Conservation (phyloP, 768 basidiomycete genomes). For the Guyanaporus albipodus region DNA sequence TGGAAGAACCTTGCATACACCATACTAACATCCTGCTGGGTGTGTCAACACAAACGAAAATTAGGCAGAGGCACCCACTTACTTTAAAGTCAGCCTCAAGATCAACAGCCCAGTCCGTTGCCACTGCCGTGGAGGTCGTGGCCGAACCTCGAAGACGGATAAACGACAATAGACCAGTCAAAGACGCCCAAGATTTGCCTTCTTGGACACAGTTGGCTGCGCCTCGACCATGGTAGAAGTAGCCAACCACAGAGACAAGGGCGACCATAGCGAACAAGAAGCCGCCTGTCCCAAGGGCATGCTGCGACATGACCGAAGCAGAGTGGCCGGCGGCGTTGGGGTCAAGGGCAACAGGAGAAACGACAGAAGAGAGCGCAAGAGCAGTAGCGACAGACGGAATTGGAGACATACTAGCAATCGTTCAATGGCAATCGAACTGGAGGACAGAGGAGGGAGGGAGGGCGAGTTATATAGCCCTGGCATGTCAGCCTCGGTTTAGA, state of each 20-base stretch:
- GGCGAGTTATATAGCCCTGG: slow-evolving; percentile 2
- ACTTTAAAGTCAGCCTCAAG: slow-evolving; percentile 14
- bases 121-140: not conserved
- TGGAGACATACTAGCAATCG: no score
- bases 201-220: not conserved
- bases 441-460: not conserved
- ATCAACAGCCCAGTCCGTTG: not conserved
- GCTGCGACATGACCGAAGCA: not conserved
- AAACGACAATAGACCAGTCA: slow-evolving; percentile 5
- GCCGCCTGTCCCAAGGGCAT: slow-evolving; percentile 12
- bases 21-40: slow-evolving; percentile 16
- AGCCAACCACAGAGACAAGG: slow-evolving; percentile 12
- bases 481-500: slow-evolving; percentile 2
- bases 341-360: slow-evolving; percentile 2
- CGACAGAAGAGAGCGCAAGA: not conserved
- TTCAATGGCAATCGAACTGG: not conserved
- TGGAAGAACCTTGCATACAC: slow-evolving; percentile 22
- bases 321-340: not conserved
- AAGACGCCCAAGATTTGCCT: slow-evolving; percentile 5
- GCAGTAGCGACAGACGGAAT: not conserved
- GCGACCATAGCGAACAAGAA: slow-evolving; percentile 8
- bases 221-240: slow-evolving; percentile 14
- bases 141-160: slow-evolving; percentile 1
- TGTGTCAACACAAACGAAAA: not conserved
- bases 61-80: not conserved